Conservation (phyloP, 1,139 yeast genomes). For the Nakaseomyces nivariensis region DNA sequence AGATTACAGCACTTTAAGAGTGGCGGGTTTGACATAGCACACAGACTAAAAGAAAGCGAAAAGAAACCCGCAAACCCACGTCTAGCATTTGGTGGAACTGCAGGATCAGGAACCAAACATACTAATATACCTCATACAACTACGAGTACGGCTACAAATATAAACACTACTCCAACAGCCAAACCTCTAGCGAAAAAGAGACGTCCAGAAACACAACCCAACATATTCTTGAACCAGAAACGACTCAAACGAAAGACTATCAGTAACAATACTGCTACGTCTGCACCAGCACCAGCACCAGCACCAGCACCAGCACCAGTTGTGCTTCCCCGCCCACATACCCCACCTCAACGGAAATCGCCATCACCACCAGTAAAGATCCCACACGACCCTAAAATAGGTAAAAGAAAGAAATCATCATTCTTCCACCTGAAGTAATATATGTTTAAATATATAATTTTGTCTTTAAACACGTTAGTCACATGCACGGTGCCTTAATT, state of each 20-base stretch:
- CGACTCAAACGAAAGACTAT: slow-evolving; percentile 5
- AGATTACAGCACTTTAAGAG: slow-evolving; percentile 19
- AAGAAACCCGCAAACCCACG: neutral
- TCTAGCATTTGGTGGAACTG: slow-evolving; percentile 24
- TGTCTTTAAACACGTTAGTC: too few relatives aligned
- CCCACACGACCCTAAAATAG: neutral
- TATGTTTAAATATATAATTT: neutral
- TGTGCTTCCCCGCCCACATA: neutral
- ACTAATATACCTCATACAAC: neutral
- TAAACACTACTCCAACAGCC: neutral
- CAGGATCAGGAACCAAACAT: slow-evolving; percentile 5
- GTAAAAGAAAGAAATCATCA: slow-evolving; percentile 2
- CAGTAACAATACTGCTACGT: neutral
- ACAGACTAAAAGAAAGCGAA: neutral
- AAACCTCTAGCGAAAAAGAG: slow-evolving; percentile 12
- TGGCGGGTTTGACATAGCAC: slow-evolving; percentile 13
- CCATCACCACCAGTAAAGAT: neutral
- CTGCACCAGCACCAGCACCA: neutral
- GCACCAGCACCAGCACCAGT: neutral
- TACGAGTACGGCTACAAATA: neutral
- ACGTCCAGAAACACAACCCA: slow-evolving; percentile 11
- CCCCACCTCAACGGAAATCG: neutral
- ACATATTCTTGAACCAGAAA: slow-evolving; percentile 13
- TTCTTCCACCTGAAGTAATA: neutral
- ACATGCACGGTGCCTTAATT: too few relatives aligned